Conservation (phyloP, 257 asterid genomes). For the Anisodus acutangulus region DNA sequence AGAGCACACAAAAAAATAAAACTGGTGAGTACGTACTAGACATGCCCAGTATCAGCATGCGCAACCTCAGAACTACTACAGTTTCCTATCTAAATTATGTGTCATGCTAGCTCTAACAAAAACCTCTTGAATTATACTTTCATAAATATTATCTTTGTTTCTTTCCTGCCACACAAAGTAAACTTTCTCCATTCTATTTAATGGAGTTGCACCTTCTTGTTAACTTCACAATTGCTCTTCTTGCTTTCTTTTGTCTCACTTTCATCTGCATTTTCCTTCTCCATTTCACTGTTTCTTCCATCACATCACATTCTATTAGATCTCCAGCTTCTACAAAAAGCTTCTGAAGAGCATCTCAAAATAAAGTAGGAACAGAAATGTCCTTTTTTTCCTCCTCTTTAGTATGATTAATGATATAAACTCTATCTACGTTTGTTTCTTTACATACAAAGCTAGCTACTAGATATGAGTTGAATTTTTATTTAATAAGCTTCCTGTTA, state of each 20-base stretch:
- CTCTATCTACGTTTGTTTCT: neutral
- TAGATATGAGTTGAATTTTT: neutral
- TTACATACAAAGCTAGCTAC: neutral
- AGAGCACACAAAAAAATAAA: too few relatives aligned
- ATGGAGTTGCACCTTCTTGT: neutral
- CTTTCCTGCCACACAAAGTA: neutral
- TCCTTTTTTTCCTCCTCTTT: neutral
- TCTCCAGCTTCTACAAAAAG: neutral
- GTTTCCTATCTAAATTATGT: too few relatives aligned
- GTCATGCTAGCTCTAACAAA: too few relatives aligned
- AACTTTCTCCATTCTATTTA: conserved; percentile 8
- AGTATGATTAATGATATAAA: neutral
- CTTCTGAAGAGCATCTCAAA: neutral
- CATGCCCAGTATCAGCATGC: too few relatives aligned
- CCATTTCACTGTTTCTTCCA: neutral
- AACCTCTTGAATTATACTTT: too few relatives aligned
- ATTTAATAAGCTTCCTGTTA: neutral
- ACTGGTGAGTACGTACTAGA: too few relatives aligned
- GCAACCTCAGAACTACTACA: too few relatives aligned
- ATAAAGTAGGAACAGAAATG: neutral
- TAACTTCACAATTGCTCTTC: neutral
- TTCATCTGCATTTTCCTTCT: neutral
- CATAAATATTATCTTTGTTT: too few relatives aligned
- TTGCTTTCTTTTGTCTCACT: neutral
- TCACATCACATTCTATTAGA: neutral